Percentiles rank a stretch among this genome's conserved stretches.
These are phyloP conservation scores for Smittium culicis DNA, from an alignment of 371 early-diverging fungal genomes.

Conservation along the genomic window DNA sequence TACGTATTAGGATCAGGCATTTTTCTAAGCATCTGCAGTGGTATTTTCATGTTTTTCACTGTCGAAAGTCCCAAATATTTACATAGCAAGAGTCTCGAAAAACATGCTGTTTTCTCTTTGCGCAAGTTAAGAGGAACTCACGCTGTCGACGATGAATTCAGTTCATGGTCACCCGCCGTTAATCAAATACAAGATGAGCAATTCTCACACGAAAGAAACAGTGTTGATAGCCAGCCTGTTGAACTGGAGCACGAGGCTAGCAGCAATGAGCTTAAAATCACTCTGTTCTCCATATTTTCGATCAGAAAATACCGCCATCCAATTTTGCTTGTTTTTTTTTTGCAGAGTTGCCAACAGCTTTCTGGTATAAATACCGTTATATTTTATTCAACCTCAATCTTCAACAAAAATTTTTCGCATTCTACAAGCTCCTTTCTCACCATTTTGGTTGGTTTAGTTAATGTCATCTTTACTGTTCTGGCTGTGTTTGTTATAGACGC, in stretches of 20 bases:
- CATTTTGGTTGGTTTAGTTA: constrained; percentile 58
- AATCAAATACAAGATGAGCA: too few relatives aligned
- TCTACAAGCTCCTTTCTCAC: constrained; percentile 49
- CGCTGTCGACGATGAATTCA: background rate
- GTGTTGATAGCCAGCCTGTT: background rate
- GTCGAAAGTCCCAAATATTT: constrained; percentile 71
- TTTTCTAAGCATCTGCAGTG: constrained; percentile 44
- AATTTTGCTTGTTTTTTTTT: constrained; percentile 49
- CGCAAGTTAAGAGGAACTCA: background rate
- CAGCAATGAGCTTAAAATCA: background rate
- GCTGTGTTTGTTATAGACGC: constrained; percentile 65
- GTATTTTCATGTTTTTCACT: constrained; percentile 45
- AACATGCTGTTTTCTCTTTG: background rate
- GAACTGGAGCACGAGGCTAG: background rate
- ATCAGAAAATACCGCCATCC: constrained; percentile 39
- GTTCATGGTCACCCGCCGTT: background rate
- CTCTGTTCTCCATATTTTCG: background rate
- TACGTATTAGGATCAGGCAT: constrained; percentile 42
- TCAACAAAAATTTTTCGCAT: constrained; percentile 47
- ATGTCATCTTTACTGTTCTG: constrained; percentile 55
- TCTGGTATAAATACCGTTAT: constrained; percentile 93
- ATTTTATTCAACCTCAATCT: constrained; percentile 68
- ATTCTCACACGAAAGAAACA: background rate
- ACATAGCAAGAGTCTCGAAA: background rate
- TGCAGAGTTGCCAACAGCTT: constrained; percentile 68